Base-by-base conservation (phyloP, 192 early-diverging fungal genomes). In the Coemansia sp. region DNA sequence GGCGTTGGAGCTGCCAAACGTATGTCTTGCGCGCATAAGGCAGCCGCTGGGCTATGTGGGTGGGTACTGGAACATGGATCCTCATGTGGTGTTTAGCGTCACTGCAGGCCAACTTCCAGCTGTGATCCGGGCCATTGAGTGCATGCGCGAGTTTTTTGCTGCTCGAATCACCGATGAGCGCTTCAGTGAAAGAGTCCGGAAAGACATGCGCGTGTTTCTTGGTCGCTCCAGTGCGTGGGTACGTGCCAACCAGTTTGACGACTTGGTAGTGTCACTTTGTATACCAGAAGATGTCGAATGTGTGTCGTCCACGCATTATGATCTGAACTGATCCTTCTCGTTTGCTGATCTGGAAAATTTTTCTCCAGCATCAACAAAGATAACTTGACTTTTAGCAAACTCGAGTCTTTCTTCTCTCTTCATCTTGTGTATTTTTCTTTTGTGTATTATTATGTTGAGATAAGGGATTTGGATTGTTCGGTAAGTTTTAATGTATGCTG, bases 31-130 rank as follows among this genome's bases (percentile, higher is more conserved):
- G 41, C 59, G 69, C 5, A 68, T 78, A 2, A 66, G 75, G 12
- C 69, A 78, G 55, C 69, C 69, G 10, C 58, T 78, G 48, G 75
- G 52, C 11, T 53, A 63, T 29, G 62, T 78, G 8, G 75, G 75
- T 60, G 75, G 75, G 3, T 78, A 78, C 66, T 78, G 75, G 75
- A 57, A 56, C 53, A 68, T 78, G 66, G 75, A 78, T 29, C 49
- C 56, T 14, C 55, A 68, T 14, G 56, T 70, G 2, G 51, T 78
- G 9, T 62, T 47, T 48, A 54, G 45, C 5, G 57, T 78, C 6
- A 49, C 75, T 3, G 53, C 75, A 0, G 75, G 75, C 27, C 41
- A 58, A 23, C 69, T 60, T 12, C 17, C 58, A 22, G 32, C 56
- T 9, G 75, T 62, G 7, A 61, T 72, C 61, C n/a, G 27, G 23